Evolutionary conservation across 1,139 yeast species (phyloP), one percentile per base, ranked within the genome.

Genomic region (Pichia sp.): DNA sequence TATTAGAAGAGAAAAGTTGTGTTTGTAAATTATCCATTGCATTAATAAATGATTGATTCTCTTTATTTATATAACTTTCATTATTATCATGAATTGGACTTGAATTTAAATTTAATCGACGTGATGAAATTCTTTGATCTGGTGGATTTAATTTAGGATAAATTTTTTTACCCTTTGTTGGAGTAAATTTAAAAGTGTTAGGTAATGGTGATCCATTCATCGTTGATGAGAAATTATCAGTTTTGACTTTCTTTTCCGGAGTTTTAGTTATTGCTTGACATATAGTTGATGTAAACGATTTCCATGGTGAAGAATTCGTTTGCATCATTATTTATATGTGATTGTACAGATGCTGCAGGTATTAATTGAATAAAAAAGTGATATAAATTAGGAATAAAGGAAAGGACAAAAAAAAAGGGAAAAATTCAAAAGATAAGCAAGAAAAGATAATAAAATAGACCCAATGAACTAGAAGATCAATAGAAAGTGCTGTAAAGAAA

Each of bases 1-100:
- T 51, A 34, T 51, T 53, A 3, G 60, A 56, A 1, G 65, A 59
- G 40, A 55, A 59, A 28, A 56, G 39, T 38, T 52, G 52, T 12
- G 46, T 40, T 34, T 54, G 58, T 18, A 57, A 36, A 10, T 47
- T 48, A 25, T 57, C 59, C 61, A 56, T 56, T 26, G 55, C 59
- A 20, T 36, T 43, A 5, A 49, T 36, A 44, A 57, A 57, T 1
- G 55, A 49, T 9, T 49, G 41, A 32, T 54, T 54, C 17, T 57
- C 61, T 35, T 55, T 56, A 14, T 50, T 49, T 7, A 52, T 48
- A 33, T 56, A 57, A 35, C 59, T 55, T 14, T 50, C 50, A 42
- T 56, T 55, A 21, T 43, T 44, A 3, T 48, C 47, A 10, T 46
- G 48, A 15, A 38, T 36, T 7, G 54, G 49, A 15, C 40, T 41